Evolutionary conservation across 257 asterid species (phyloP), one percentile per base, ranked within the genome.

Genomic region (Petrea volubilis): DNA sequence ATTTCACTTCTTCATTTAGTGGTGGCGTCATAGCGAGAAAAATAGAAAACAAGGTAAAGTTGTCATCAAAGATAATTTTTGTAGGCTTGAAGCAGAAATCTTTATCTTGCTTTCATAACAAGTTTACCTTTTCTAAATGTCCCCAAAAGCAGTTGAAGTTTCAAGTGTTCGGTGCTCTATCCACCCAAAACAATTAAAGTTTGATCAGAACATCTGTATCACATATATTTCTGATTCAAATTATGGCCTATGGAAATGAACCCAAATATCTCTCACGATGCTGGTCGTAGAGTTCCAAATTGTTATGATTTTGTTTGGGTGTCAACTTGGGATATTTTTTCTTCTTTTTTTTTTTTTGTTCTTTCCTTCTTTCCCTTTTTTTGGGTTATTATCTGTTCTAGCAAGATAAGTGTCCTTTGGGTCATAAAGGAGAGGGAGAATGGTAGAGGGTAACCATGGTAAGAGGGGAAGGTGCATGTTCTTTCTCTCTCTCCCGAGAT

Each of bases 21-120:
- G 57, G 70, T 58, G 82, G 75, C 70, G 36, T 56, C 38, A 47
- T 55, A 60, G 74, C 87, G 52, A 63, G 77, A 50, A 77, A 75
- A 68, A 64, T 85, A 28, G 85, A 77, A 70, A 84, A 81, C 74
- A 81, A 86, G 96, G 99, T 91, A 85, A 57, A 41, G 40, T 53
- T 23, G 59, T 57, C 66, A 28, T 41, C 36, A 59, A 10, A 50
- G 34, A 43, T 51, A 27, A 34, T 44, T 68, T 68, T 47, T 50
- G 12, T 75, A 74, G 61, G 55, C 49, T 43, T 15, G 28, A 65
- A 60, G n/a, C 53, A 66, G 47, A 38, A 53, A 21, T 51, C 36
- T 36, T 36, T 72, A 38, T 52, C 3, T 64, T 1, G 47, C 20
- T n/a, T n/a, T n/a, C n/a, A n/a, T n/a, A 51, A 20, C n/a, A 38